Conservation (phyloP, 2,329 filamentous ascomycete species). For the Phaeoacremonium minimum region DNA sequence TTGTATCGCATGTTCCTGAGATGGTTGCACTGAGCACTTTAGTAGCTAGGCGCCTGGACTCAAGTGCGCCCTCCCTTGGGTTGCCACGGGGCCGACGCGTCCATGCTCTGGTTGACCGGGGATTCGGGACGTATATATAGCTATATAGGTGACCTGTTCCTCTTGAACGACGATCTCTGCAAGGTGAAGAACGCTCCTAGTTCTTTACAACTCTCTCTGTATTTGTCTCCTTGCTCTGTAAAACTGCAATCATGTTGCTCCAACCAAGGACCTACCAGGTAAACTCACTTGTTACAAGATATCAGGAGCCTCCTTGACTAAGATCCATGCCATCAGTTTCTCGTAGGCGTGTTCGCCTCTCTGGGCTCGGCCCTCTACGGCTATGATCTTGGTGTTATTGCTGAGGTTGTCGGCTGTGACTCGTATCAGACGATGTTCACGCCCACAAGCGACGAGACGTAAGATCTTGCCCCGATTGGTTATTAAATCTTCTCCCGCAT, state of each 20-base stretch:
- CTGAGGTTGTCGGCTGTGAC: conserved; percentile 44
- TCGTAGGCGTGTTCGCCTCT: conserved; percentile 50
- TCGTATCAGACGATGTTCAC: conserved; percentile 36
- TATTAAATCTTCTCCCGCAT: no score
- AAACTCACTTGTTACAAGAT: no score
- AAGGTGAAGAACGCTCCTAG: neutral
- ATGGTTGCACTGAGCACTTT: no score
- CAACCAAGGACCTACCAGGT: conserved; percentile 13
- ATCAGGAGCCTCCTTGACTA: conserved; percentile 9
- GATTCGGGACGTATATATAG: no score
- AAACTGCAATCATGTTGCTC: conserved; percentile 10
- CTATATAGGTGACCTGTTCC: no score
- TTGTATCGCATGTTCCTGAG: no score
- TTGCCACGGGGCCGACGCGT: no score
- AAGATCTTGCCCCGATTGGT: no score
- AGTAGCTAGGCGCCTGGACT: no score
- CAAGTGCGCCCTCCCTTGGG: no score
- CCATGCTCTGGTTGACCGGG: no score
- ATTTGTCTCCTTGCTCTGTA: neutral
- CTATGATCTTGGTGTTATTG: conserved; percentile 51
- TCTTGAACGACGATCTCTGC: no score
- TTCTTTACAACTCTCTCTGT: neutral
- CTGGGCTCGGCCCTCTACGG: conserved; percentile 51
- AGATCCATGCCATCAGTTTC: conserved; percentile 32
- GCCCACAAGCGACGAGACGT: conserved; percentile 30